These are phyloP conservation scores for Pharnaceum exiguum DNA, from an alignment of 148 eudicot genomes.

Conservation along the genomic window DNA sequence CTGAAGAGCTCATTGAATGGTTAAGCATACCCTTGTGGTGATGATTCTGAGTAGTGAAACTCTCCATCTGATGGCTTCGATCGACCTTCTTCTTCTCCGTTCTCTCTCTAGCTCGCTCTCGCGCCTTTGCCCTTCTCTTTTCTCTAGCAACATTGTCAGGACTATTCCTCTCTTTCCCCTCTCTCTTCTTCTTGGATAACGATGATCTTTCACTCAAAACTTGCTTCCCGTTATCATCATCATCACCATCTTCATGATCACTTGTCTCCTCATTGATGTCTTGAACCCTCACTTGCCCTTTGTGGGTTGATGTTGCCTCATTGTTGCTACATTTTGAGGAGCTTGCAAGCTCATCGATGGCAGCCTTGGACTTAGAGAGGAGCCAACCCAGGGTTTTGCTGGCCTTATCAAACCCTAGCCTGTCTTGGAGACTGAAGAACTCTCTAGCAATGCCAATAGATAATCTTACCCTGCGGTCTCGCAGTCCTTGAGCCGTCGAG, in stretches of 20 bases:
- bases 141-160: background rate
- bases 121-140: slow-evolving; percentile 23
- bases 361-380: slow-evolving; percentile 27
- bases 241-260: background rate
- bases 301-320: background rate
- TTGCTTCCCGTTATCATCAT: background rate
- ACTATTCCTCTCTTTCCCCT: background rate
- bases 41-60: slow-evolving; percentile 5
- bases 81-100: slow-evolving; percentile 18
- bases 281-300: background rate
- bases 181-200: background rate
- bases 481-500: slow-evolving; percentile 33
- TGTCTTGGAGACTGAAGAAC: slow-evolving; percentile 47
- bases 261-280: no score
- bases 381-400: slow-evolving; percentile 48
- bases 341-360: slow-evolving; percentile 27
- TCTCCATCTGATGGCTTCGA: background rate
- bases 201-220: background rate
- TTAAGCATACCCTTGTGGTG: slow-evolving; percentile 9
- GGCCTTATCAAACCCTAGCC: slow-evolving; percentile 43
- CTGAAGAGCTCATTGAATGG: slow-evolving; percentile 7
- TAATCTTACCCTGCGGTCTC: slow-evolving; percentile 45
- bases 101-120: slow-evolving; percentile 32
- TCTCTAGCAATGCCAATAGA: slow-evolving; percentile 35
- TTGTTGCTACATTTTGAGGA: background rate